Percentiles rank a stretch among this genome's conserved stretches.
phyloP scores from a whole-genome alignment of 163 green algal genomes.

The Scenedesmus sp. region DNA sequence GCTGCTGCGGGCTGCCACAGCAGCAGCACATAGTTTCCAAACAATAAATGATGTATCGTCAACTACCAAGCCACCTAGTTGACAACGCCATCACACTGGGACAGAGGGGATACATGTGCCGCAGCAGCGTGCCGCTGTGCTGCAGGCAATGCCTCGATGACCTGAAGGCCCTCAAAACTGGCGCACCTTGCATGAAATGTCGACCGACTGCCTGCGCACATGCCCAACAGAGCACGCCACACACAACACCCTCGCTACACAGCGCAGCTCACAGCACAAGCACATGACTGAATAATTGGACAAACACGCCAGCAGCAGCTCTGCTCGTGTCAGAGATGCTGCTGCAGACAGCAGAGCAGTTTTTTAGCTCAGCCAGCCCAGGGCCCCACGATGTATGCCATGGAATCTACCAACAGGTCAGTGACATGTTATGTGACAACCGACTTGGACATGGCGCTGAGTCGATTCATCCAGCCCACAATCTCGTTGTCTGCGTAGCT shows the following conservation, averaged over 20 bases:
- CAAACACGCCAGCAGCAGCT: too few relatives aligned
- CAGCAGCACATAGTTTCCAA: not conserved
- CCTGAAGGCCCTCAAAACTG: not conserved
- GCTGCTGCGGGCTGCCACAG: not conserved
- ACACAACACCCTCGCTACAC: too few relatives aligned
- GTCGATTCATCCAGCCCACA: conserved; percentile 42
- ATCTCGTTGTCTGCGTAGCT: conserved; percentile 51
- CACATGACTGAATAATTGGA: too few relatives aligned
- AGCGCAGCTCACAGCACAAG: too few relatives aligned
- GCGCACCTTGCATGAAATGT: not conserved
- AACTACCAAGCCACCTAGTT: too few relatives aligned
- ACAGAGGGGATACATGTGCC: too few relatives aligned
- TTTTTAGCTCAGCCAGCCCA: too few relatives aligned
- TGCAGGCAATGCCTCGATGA: not conserved
- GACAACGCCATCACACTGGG: too few relatives aligned
- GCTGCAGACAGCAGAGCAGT: too few relatives aligned
- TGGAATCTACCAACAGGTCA: not conserved
- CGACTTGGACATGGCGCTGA: not conserved
- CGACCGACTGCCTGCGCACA: not conserved
- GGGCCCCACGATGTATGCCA: too few relatives aligned
- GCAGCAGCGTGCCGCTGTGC: not conserved
- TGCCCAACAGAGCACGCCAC: too few relatives aligned
- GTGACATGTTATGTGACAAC: not conserved
- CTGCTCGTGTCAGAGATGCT: not conserved
- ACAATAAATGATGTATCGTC: too few relatives aligned